These are phyloP conservation scores for Aspergillus caelatus DNA, from an alignment of 2,329 filamentous ascomycete species.

Conservation along the genomic window DNA sequence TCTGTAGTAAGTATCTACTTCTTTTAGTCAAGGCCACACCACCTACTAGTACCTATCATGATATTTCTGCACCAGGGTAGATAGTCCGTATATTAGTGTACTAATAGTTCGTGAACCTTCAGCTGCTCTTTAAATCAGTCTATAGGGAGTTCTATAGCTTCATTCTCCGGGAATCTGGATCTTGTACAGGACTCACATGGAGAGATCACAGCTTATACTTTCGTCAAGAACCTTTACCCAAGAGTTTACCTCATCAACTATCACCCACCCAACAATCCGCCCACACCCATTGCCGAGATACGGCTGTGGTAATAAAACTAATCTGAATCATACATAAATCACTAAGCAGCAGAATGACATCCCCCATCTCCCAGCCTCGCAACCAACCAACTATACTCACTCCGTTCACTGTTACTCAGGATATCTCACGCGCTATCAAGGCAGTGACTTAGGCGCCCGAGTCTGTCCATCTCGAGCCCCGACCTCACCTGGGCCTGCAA, in stretches of 20 bases:
- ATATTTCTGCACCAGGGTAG: no score
- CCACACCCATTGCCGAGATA: background rate
- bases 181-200: background rate
- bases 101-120: no score
- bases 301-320: background rate
- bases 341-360: slow-evolving; percentile 22
- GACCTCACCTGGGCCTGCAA: slow-evolving; percentile 25
- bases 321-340: background rate
- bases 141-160: background rate
- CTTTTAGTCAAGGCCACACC: no score
- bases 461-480: slow-evolving; percentile 31
- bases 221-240: background rate
- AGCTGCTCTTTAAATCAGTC: no score
- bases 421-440: slow-evolving; percentile 44
- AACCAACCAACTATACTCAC: slow-evolving; percentile 22
- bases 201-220: background rate
- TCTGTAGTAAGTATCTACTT: no score
- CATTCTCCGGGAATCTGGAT: background rate
- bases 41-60: no score
- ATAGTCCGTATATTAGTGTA: no score
- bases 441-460: slow-evolving; percentile 36
- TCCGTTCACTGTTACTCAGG: slow-evolving; percentile 36
- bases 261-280: background rate
- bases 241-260: background rate
- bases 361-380: slow-evolving; percentile 21